Percentiles rank a stretch among this genome's conserved stretches.
Conservation (phyloP, 495 filamentous ascomycete species). For the Penicillium dipodomyicola region DNA sequence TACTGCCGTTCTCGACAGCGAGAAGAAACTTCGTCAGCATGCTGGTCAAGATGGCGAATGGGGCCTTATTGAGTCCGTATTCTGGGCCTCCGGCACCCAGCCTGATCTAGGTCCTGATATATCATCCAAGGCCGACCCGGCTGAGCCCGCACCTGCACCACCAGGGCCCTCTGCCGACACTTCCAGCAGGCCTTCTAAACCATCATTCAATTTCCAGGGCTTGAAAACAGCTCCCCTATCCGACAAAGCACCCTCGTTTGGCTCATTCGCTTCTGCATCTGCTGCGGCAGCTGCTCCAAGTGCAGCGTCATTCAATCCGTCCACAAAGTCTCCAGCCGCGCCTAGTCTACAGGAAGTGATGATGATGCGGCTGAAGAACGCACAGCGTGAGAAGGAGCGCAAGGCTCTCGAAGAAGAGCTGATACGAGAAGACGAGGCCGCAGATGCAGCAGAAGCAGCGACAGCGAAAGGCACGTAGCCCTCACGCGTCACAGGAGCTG, state of each 20-base stretch:
- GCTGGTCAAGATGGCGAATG: conserved; percentile 36
- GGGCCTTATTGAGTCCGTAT: conserved; percentile 51
- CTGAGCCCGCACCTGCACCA: conserved; percentile 14
- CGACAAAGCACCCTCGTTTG: conserved; percentile 49
- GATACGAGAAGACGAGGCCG: conserved; percentile 48
- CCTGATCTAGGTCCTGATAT: conserved; percentile 39
- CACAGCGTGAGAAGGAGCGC: conserved; percentile 54
- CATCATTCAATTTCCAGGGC: conserved; percentile 40
- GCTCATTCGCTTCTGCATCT: conserved; percentile 45
- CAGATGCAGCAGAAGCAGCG: conserved; percentile 44
- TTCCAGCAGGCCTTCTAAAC: conserved; percentile 20
- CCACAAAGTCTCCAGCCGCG: conserved; percentile 30
- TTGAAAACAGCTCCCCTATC: conserved; percentile 31
- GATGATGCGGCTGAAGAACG: conserved; percentile 60
- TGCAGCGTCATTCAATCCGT: conserved; percentile 31
- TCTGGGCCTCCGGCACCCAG: conserved; percentile 54
- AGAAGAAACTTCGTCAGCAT: conserved; percentile 37
- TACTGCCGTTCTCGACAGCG: conserved; percentile 55
- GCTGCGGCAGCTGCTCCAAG: conserved; percentile 27
- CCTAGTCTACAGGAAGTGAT: conserved; percentile 59
- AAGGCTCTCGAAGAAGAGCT: conserved; percentile 56
- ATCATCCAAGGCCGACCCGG: conserved; percentile 20
- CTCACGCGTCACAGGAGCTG: background rate
- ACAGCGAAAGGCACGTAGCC: conserved; percentile 14
- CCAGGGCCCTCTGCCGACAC: conserved; percentile 23